These are phyloP conservation scores for Colletotrichum simmondsii DNA, from an alignment of 2,329 filamentous ascomycete species.

Conservation along the genomic window DNA sequence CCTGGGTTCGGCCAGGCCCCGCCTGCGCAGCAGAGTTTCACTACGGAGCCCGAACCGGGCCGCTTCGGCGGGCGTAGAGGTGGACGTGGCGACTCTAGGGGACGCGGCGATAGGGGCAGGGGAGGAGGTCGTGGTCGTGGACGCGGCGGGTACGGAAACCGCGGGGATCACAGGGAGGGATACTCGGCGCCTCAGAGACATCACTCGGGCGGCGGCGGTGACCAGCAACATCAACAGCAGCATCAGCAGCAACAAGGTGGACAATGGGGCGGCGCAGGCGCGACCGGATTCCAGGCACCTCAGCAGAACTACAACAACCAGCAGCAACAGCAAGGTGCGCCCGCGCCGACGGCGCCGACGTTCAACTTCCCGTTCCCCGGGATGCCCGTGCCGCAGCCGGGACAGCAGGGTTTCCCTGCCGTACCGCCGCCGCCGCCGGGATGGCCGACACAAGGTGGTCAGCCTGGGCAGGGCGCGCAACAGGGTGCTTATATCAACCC, in stretches of 20 bases:
- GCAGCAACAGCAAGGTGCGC: constrained; percentile 39
- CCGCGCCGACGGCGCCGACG: constrained; percentile 42
- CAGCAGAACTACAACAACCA: constrained; percentile 41
- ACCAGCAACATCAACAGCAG: constrained; percentile 35
- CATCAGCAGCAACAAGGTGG: constrained; percentile 46
- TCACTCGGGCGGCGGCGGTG: neutral
- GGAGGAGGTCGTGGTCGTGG: constrained; percentile 48
- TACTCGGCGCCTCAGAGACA: constrained; percentile 49
- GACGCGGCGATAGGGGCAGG: constrained; percentile 55
- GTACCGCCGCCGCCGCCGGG: constrained; percentile 55
- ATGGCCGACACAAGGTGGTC: constrained; percentile 46
- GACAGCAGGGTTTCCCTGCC: constrained; percentile 44
- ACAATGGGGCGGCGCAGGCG: constrained; percentile 42
- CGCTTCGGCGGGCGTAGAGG: constrained; percentile 48
- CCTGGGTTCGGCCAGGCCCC: constrained; percentile 66
- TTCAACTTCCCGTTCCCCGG: constrained; percentile 57
- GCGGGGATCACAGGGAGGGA: constrained; percentile 49
- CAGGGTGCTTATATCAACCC: constrained; percentile 66
- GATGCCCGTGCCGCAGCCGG: constrained; percentile 50
- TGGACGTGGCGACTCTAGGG: constrained; percentile 57
- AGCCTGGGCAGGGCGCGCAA: constrained; percentile 46
- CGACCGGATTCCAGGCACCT: constrained; percentile 32
- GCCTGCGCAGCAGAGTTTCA: constrained; percentile 58
- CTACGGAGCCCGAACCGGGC: constrained; percentile 48
- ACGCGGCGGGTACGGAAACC: constrained; percentile 49